Conservation (phyloP, 2,329 filamentous ascomycete species). For the Chalaropsis ovoidea region DNA sequence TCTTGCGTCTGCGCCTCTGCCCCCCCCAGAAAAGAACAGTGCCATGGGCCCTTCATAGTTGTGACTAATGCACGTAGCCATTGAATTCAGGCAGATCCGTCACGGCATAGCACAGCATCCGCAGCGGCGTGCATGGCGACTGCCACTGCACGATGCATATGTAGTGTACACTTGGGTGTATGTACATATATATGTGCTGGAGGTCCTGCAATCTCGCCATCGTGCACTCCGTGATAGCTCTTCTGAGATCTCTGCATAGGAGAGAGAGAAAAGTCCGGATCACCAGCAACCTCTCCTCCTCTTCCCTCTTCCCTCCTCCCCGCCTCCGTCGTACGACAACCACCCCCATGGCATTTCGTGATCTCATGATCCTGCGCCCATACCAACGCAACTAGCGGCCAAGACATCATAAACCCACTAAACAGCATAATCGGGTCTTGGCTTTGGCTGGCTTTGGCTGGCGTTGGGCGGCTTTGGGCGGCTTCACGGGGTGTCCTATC, state of each 20-base stretch:
- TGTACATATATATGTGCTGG: not conserved
- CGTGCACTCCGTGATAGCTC: no score
- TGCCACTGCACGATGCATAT: not conserved
- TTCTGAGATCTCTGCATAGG: no score
- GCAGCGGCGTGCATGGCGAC: not conserved
- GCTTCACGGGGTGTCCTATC: not conserved
- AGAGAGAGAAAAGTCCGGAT: no score
- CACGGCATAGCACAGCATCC: not conserved
- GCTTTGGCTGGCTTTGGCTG: not conserved
- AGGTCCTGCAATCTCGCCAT: not conserved
- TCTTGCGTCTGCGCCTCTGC: no score
- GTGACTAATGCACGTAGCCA: no score
- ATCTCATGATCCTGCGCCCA: constrained; percentile 9
- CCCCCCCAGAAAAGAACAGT: no score
- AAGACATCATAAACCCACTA: not conserved
- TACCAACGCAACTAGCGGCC: not conserved
- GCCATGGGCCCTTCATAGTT: no score
- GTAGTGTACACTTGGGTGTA: not conserved
- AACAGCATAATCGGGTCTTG: not conserved
- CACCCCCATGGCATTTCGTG: not conserved
- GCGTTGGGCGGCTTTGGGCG: not conserved
- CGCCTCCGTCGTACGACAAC: not conserved
- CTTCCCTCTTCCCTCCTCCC: not conserved
- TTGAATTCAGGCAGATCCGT: not conserved
- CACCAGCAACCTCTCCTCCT: not conserved